phyloP scores from a whole-genome alignment of 768 basidiomycete genomes.

The Trametes cingulata region DNA sequence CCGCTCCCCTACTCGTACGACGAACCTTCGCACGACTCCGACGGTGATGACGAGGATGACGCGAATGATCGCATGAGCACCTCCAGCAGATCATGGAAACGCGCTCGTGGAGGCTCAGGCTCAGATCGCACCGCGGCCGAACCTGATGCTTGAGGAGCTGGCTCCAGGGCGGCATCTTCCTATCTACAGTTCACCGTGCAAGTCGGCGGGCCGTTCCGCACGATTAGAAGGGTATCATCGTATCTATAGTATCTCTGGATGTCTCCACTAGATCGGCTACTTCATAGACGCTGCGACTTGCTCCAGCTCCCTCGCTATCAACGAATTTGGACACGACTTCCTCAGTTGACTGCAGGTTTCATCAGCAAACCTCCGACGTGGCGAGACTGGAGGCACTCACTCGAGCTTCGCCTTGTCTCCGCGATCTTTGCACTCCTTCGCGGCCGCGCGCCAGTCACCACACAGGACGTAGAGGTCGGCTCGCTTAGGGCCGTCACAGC shows the following conservation, averaged over 20 bases:
- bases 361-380: background rate
- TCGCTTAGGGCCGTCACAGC: constrained; percentile 81
- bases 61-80: constrained; percentile 24
- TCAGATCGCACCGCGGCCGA: background rate
- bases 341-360: constrained; percentile 58
- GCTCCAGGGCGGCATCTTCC: background rate
- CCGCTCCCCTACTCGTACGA: constrained; percentile 77
- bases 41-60: constrained; percentile 48
- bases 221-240: background rate
- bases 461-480: constrained; percentile 89
- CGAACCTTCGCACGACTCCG: constrained; percentile 40
- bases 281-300: constrained; percentile 61
- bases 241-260: constrained; percentile 6
- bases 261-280: constrained; percentile 29
- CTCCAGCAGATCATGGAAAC: constrained; percentile 22
- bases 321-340: constrained; percentile 74
- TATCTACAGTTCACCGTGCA: too few species aligned
- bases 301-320: constrained; percentile 79
- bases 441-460: constrained; percentile 88
- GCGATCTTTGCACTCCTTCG: constrained; percentile 85
- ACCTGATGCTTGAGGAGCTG: background rate
- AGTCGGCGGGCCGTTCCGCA: too few species aligned
- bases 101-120: constrained; percentile 26
- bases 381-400: constrained; percentile 52
- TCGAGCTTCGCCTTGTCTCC: constrained; percentile 82